Evolutionary conservation across 208 protist genomes (phyloP), one percentile per base, ranked within the genome.

Genomic region (Leishmania tarentolae): DNA sequence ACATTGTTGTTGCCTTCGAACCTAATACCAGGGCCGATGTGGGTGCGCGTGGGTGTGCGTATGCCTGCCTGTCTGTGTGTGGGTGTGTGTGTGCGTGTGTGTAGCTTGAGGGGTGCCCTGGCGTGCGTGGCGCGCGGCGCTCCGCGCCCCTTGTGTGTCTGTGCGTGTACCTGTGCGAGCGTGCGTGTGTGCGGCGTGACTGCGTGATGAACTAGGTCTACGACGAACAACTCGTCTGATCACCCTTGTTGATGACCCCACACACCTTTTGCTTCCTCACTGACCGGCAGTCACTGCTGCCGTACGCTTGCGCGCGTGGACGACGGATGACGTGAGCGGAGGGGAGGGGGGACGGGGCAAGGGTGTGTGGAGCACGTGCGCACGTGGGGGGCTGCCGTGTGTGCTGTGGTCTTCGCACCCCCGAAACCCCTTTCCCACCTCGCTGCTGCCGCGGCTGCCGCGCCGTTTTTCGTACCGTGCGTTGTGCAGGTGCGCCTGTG

Each of bases 181-280:
- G 61, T 35, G 61, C 11, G 61, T 40, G 44, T 66, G 42, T n/a
- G 74, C 75, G 9, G 52, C 52, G 71, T 24, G 79, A 76, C 71
- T 82, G 71, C 79, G 46, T 82, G 79, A 82, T 52, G 47, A 52
- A 11, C 47, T 52, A 52, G 47, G 47, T 52, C 47, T 83, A 83
- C 79, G 79, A 83, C 79, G 61, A 78, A 83, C 79, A 83, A 83
- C 79, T 83, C 79, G 79, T 75, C 79, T 83, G 79, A 83, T 28
- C 46, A 47, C 46, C 74, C 47, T 59, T 78, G 53, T 74, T 83
- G 79, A 83, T 68, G 80, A 83, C 42, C 52, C 21, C 59, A 78
- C 52, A 83, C 65, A 71, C 68, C 80, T 83, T 83, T 83, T 83
- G 80, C 80, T 83, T 83, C 80, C 80, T 83, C 80, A 83, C 80